These are phyloP conservation scores for Rhizopogon vesiculosus DNA, from an alignment of 768 basidiomycete genomes.

Conservation along the genomic window DNA sequence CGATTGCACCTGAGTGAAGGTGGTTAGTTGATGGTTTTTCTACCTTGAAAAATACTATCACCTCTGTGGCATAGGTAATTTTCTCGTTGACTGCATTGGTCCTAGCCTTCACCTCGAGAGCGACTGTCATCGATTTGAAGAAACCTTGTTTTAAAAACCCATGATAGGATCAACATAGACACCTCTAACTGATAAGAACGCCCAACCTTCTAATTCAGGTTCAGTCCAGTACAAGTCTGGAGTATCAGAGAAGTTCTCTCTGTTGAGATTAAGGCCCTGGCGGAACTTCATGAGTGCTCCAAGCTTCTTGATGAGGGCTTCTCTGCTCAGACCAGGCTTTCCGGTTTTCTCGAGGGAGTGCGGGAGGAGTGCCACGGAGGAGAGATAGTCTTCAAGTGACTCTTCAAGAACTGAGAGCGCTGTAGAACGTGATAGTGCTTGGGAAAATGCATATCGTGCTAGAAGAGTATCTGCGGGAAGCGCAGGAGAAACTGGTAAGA, in stretches of 20 bases:
- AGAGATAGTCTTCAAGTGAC: slow-evolving; percentile 77
- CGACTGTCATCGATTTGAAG: slow-evolving; percentile 80
- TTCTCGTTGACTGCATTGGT: slow-evolving; percentile 86
- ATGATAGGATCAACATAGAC: neutral
- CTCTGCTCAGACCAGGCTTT: slow-evolving; percentile 76
- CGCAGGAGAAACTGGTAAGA: slow-evolving; percentile 44
- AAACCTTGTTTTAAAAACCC: slow-evolving; percentile 40
- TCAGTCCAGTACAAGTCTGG: slow-evolving; percentile 96
- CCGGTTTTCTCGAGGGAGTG: slow-evolving; percentile 73
- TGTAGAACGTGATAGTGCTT: slow-evolving; percentile 87
- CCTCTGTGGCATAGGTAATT: slow-evolving; percentile 86
- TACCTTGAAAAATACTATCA: slow-evolving; percentile 13
- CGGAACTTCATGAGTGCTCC: slow-evolving; percentile 90
- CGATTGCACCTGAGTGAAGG: slow-evolving; percentile 61
- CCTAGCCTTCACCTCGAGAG: slow-evolving; percentile 82
- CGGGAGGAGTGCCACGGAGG: slow-evolving; percentile 77
- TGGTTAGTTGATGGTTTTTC: neutral
- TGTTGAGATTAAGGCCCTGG: slow-evolving; percentile 86
- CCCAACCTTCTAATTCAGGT: slow-evolving; percentile 78
- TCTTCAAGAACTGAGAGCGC: slow-evolving; percentile 84
- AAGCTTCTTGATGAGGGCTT: slow-evolving; percentile 85
- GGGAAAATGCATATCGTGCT: slow-evolving; percentile 88
- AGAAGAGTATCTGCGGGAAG: slow-evolving; percentile 71
- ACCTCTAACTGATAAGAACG: neutral
- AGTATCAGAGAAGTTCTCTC: slow-evolving; percentile 84